Percentiles rank a stretch among this genome's conserved stretches.
These are phyloP conservation scores for Triglochin maritima DNA, from an alignment of 106 monocot species.

Conservation along the genomic window DNA sequence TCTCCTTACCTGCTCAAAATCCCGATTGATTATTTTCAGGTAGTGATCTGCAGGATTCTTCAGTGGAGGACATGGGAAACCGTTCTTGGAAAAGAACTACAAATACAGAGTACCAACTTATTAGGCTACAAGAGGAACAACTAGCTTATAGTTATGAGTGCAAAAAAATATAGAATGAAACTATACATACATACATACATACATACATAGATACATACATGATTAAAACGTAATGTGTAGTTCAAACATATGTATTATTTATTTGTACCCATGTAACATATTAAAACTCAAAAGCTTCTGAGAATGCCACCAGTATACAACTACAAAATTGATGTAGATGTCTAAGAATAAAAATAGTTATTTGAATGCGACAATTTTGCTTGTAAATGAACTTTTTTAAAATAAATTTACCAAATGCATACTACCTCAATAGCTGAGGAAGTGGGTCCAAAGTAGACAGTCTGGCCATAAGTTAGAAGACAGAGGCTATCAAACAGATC, in stretches of 20 bases:
- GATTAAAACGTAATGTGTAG: no score
- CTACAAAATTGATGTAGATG: no score
- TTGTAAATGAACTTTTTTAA: no score
- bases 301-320: no score
- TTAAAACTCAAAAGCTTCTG: no score
- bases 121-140: not conserved
- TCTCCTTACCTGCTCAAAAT: constrained; percentile 18
- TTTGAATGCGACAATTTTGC: no score
- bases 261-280: no score
- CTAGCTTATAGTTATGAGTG: not conserved
- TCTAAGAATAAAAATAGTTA: no score
- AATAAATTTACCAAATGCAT: no score
- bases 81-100: constrained; percentile 24
- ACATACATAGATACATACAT: constrained; percentile 18
- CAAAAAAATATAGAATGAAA: not conserved
- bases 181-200: not conserved
- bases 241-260: no score
- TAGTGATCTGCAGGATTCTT: constrained; percentile 32
- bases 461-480: constrained; percentile 51
- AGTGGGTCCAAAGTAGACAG: constrained; percentile 54
- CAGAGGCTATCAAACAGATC: constrained; percentile 46
- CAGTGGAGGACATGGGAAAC: constrained; percentile 21
- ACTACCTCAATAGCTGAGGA: constrained; percentile 27
- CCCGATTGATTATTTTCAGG: constrained; percentile 25
- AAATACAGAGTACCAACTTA: no score